Evolutionary conservation across 768 basidiomycete species (phyloP).

Genomic region (Obba rivulosa): DNA sequence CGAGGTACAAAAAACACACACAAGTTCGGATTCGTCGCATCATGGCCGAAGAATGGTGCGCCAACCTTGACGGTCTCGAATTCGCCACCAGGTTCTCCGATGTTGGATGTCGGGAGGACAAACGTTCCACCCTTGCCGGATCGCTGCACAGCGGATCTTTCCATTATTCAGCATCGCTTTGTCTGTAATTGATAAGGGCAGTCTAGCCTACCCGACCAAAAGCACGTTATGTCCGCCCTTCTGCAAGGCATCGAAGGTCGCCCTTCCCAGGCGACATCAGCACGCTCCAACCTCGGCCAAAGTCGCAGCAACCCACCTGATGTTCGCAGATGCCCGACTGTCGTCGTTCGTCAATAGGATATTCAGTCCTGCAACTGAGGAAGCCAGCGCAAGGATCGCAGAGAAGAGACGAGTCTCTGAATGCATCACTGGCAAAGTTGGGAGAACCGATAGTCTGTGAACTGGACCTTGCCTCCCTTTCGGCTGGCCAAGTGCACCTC

Average conservation of each 20-base stretch:
- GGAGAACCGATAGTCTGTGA: too few species aligned
- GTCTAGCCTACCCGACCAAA: conserved; percentile 20
- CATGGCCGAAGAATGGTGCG: conserved; percentile 26
- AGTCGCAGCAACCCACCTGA: conserved; percentile 23
- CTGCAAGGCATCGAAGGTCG: conserved; percentile 22
- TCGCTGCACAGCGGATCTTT: conserved; percentile 26
- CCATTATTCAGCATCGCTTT: not conserved
- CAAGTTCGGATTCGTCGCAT: conserved; percentile 18
- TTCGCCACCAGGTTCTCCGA: conserved; percentile 26
- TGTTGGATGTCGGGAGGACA: conserved; percentile 24
- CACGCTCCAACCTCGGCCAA: not conserved
- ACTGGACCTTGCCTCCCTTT: too few species aligned
- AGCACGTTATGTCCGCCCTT: conserved; percentile 25
- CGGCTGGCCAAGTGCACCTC: too few species aligned
- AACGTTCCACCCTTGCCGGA: conserved; percentile 28
- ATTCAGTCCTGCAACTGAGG: conserved; percentile 18
- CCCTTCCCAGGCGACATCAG: conserved; percentile 15
- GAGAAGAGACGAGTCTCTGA: too few species aligned
- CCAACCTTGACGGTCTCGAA: conserved; percentile 25
- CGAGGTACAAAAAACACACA: conserved; percentile 14
- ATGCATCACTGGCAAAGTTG: too few species aligned
- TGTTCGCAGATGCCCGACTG: conserved; percentile 30
- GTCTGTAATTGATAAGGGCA: not conserved
- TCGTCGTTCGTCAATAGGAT: conserved; percentile 29
- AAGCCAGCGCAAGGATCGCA: conserved; percentile 6